Percentiles rank a stretch among this genome's conserved stretches.
These are phyloP conservation scores for Scedosporium boydii DNA, from an alignment of 2,329 filamentous ascomycete genomes.

Conservation along the genomic window DNA sequence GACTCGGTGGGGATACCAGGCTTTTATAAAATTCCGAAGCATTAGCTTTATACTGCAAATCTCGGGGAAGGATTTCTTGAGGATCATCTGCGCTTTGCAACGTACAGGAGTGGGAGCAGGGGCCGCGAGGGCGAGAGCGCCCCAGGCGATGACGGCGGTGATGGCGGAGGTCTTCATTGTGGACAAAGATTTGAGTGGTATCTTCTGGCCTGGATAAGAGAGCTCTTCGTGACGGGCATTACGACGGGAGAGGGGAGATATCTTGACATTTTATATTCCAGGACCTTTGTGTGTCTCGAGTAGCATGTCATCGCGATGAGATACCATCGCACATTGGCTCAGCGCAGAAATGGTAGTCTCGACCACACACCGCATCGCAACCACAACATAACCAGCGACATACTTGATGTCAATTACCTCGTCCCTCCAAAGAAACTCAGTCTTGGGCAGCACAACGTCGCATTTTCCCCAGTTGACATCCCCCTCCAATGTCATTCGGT, in stretches of 20 bases:
- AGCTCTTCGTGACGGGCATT: background rate
- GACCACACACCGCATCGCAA: no score
- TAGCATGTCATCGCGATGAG: no score
- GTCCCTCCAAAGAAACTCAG: no score
- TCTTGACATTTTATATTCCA: no score
- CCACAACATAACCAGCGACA: no score
- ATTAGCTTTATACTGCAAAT: background rate
- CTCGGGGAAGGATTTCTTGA: background rate
- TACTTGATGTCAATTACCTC: no score
- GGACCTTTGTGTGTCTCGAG: no score
- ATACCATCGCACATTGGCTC: no score
- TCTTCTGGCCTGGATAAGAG: background rate
- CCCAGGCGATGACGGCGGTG: background rate
- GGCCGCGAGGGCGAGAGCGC: conserved; percentile 12
- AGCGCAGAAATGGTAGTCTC: no score
- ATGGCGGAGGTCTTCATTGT: conserved; percentile 5
- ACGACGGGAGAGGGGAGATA: background rate
- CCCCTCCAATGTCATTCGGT: conserved; percentile 1
- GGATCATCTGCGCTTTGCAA: background rate
- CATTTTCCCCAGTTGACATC: background rate
- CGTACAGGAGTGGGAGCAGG: conserved; percentile 19
- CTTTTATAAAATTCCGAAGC: no score
- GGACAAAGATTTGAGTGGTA: background rate
- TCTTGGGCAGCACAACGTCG: background rate
- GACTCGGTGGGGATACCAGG: conserved; percentile 54